Percentiles rank a stretch among this genome's conserved stretches.
Evolutionary conservation across 2,329 filamentous ascomycete species (phyloP).

Genomic region (Aspergillus neoniger): DNA sequence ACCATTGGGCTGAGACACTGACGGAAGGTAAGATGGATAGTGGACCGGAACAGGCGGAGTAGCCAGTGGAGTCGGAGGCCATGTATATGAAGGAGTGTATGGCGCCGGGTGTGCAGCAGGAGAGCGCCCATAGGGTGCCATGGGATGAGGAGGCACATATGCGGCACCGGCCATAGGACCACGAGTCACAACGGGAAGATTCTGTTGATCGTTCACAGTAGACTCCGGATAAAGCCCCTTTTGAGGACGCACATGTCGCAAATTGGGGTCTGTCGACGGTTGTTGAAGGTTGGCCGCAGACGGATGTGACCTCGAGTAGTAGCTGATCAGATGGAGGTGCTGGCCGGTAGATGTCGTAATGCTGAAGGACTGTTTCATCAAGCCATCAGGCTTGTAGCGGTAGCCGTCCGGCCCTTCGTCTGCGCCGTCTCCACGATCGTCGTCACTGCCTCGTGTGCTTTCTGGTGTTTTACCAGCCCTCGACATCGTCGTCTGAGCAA

Average conservation of each 20-base stretch:
- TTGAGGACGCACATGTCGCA: slow-evolving; percentile 79
- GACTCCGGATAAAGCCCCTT: slow-evolving; percentile 99
- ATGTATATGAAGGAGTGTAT: slow-evolving; percentile 45
- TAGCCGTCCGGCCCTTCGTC: slow-evolving; percentile 83
- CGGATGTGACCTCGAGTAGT: slow-evolving; percentile 81
- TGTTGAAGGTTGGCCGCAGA: slow-evolving; percentile 72
- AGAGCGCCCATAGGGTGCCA: slow-evolving; percentile 57
- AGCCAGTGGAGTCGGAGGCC: slow-evolving; percentile 48
- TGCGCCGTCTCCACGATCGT: slow-evolving; percentile 69
- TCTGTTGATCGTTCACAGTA: slow-evolving; percentile 80
- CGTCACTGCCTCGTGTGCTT: slow-evolving; percentile 76
- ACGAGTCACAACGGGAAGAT: slow-evolving; percentile 77
- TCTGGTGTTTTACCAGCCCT: slow-evolving; percentile 77
- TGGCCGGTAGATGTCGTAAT: slow-evolving; percentile 90
- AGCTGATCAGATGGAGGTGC: slow-evolving; percentile 96
- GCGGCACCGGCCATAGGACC: slow-evolving; percentile 64
- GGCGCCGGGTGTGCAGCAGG: slow-evolving; percentile 41
- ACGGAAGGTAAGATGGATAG: slow-evolving; percentile 42
- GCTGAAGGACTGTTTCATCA: slow-evolving; percentile 99
- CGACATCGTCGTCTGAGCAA: slow-evolving; percentile 60
- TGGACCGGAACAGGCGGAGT: slow-evolving; percentile 44
- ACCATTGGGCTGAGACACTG: slow-evolving; percentile 33
- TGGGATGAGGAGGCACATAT: slow-evolving; percentile 56
- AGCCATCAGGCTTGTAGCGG: slow-evolving; percentile 89
- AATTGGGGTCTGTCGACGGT: slow-evolving; percentile 75